These are phyloP conservation scores for Linanthus parryae DNA, from an alignment of 148 eudicot genomes.

Conservation along the genomic window DNA sequence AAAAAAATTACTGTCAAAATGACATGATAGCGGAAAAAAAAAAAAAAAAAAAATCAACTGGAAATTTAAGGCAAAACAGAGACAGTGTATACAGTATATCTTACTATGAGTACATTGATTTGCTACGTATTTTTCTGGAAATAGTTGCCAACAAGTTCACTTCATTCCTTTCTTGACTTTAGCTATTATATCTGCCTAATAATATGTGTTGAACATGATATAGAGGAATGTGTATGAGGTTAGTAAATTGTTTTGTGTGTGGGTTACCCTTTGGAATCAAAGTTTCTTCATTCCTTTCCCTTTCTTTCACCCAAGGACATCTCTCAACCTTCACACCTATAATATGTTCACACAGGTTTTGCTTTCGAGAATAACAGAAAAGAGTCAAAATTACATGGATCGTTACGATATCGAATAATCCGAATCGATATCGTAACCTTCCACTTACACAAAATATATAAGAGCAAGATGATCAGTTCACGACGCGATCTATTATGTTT, in stretches of 20 bases:
- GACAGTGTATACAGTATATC: too few species aligned
- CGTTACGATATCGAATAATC: too few species aligned
- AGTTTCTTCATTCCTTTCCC: slow-evolving; percentile 37
- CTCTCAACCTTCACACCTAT: neutral
- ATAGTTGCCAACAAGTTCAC: slow-evolving; percentile 11
- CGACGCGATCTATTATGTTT: slow-evolving; percentile 19
- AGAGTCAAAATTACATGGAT: neutral
- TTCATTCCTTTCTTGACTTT: slow-evolving; percentile 38
- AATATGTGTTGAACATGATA: neutral
- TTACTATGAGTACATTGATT: too few species aligned
- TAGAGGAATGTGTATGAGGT: neutral
- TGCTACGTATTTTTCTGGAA: too few species aligned
- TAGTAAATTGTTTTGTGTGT: slow-evolving; percentile 1
- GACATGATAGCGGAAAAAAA: too few species aligned
- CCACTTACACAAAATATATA: too few species aligned
- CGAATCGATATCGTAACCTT: too few species aligned
- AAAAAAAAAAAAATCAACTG: too few species aligned
- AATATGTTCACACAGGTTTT: neutral
- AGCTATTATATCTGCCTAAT: slow-evolving; percentile 6
- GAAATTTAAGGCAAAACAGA: too few species aligned
- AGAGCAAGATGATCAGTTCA: neutral
- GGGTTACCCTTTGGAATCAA: slow-evolving; percentile 21
- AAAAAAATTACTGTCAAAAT: too few species aligned
- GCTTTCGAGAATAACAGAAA: neutral
- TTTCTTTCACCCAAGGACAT: slow-evolving; percentile 23